Evolutionary conservation across 768 basidiomycete genomes (phyloP), one percentile per base, ranked within the genome.

Genomic region (Lentinula detonsa): DNA sequence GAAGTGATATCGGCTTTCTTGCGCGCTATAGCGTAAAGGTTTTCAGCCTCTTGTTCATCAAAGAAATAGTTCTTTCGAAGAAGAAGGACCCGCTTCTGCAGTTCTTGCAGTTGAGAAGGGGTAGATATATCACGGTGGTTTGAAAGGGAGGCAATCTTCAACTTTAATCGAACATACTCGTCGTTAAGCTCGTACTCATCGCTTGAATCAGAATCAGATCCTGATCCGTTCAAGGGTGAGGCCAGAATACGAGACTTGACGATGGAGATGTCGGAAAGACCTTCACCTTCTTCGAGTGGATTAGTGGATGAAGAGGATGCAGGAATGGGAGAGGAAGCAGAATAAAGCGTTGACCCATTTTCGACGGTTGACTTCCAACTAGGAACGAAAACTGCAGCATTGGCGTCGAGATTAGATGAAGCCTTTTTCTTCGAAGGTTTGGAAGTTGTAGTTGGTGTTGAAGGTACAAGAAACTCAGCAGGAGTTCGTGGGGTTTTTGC

Each of bases 61-160:
- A 94, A 93, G 60, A 91, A 81, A 65, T 91, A 91, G 69, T 87
- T 75, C 23, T 75, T 73, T 67, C 81, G 80, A 28, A 85, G 68
- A 23, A 67, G 71, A 48, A 74, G 69, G 43, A 91, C 70, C 43
- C 76, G 82, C 52, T 73, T 66, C 9, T 76, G 79, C 40, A 90
- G 69, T 31, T 74, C 68, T 59, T 71, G 72, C 11, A 76, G 65
- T 31, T 73, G 67, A 18, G 68, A 60, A n/a, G 67, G 62, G 50
- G 72, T 67, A 42, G 67, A 66, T 48, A 64, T 65, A 50, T 65
- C 65, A 28, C 71, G 66, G 33, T 71, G 72, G 21, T 70, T 69
- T n/a, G 76, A 78, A 23, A 85, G 72, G 53, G 76, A 72, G 57
- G 81, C 73, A 18, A 87, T 75, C 62, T 81, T 75, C 60, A 91